Evolutionary conservation across 805 yeast genomes (phyloP), one percentile per base, ranked within the genome.

Genomic region (Pachysolen tannophilus): DNA sequence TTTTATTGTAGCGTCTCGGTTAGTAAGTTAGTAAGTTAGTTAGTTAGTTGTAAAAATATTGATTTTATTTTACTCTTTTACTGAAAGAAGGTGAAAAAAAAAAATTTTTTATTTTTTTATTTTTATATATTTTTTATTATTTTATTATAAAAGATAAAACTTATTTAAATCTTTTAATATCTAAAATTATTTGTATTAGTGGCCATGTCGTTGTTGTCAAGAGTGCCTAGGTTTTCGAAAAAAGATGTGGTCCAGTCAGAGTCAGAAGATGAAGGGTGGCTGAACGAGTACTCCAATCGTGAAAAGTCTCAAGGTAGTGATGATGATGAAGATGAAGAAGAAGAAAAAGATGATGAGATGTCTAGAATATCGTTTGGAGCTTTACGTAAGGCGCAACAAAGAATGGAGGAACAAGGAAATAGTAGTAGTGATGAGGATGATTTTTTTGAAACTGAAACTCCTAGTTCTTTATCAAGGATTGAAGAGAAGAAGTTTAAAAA

Each of bases 321-420:
- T 10, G 20, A 32, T 5, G 5, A 43, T 2, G 65, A 56, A 9
- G 58, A 52, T 15, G 61, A 50, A 3, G 53, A 52, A 15, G 54
- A 48, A 18, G 45, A 45, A 11, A 52, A 44, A 6, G 72, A 68
- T 34, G 78, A 66, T 41, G 82, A 72, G 35, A 41, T 72, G 38
- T 58, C 61, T 8, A 63, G 70, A 5, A 43, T 78, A n/a, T 76
- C 85, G 6, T 78, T 80, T 60, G 84, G 80, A 2, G 69, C 82
- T 5, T 55, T 80, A 40, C 74, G 71, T 47, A 55, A 66, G 6
- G 84, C 85, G 3, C 82, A 78, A 46, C 65, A 58, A 32, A 61
- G 72, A 45, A 50, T 72, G 28, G 18, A 18, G 29, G 19, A 32
- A n/a, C 36, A 19, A 20, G 10, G 20, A 19, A 16, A 30, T 41